Evolutionary conservation across 1,139 yeast genomes (phyloP).

Genomic region (Yamadazyma atlantica): DNA sequence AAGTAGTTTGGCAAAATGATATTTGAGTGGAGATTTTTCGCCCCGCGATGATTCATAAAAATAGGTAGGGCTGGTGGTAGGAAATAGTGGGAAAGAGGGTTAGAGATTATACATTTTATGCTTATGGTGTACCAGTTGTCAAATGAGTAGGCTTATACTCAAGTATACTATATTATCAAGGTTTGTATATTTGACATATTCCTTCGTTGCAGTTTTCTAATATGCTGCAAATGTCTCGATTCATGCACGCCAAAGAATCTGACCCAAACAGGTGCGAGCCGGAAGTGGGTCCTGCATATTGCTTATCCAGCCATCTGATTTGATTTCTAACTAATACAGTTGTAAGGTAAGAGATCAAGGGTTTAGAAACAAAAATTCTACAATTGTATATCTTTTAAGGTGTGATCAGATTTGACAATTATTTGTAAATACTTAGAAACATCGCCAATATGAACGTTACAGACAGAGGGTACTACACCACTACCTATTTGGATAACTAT

Average conservation of each 20-base stretch:
- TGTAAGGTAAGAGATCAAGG: not conserved
- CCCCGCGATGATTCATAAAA: too few relatives aligned
- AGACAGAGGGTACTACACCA: conserved; percentile 28
- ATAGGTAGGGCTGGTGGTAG: too few relatives aligned
- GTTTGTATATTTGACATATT: too few relatives aligned
- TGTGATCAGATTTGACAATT: not conserved
- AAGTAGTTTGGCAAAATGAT: too few relatives aligned
- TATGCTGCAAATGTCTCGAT: not conserved
- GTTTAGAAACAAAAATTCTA: not conserved
- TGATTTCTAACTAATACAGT: not conserved
- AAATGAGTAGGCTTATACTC: too few relatives aligned
- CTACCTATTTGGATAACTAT: conserved; percentile 23
- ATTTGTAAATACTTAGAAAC: not conserved
- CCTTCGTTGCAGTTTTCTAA: too few relatives aligned
- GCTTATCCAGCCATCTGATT: conserved; percentile 3
- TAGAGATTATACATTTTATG: too few relatives aligned
- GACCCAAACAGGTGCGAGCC: not conserved
- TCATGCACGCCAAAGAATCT: not conserved
- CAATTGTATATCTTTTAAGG: not conserved
- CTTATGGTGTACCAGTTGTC: too few relatives aligned
- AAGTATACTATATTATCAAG: too few relatives aligned
- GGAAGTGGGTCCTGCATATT: not conserved
- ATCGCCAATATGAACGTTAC: conserved; percentile 27
- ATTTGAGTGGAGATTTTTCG: too few relatives aligned
- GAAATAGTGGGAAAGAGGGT: too few relatives aligned